Percentiles rank a stretch among this genome's conserved stretches.
Conservation (phyloP, 2,329 filamentous ascomycete genomes). For the Furcasterigmium sp. region DNA sequence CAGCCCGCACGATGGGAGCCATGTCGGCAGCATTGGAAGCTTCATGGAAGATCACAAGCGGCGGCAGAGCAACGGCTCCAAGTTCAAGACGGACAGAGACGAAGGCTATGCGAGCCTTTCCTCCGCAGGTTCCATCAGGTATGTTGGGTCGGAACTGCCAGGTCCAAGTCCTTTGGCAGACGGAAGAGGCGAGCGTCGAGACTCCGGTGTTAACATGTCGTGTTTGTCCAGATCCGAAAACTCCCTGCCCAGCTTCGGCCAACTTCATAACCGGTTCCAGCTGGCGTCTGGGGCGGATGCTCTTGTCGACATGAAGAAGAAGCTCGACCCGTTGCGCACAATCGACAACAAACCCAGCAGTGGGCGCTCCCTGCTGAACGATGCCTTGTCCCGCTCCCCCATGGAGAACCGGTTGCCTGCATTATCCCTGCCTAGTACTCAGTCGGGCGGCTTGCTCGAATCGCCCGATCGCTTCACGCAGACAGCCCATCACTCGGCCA, state of each 20-base stretch:
- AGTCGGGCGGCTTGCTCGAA: slow-evolving; percentile 31
- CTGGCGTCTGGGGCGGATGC: slow-evolving; percentile 40
- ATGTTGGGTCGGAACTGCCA: neutral
- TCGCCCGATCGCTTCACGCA: slow-evolving; percentile 38
- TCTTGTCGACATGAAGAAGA: slow-evolving; percentile 49
- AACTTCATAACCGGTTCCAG: slow-evolving; percentile 44
- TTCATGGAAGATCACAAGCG: slow-evolving; percentile 28
- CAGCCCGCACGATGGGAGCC: slow-evolving; percentile 9
- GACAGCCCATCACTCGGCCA: slow-evolving; percentile 40
- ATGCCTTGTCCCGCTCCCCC: slow-evolving; percentile 20
- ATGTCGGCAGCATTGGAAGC: slow-evolving; percentile 34
- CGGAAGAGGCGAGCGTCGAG: no score
- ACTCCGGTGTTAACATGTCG: neutral
- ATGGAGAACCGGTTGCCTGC: slow-evolving; percentile 35
- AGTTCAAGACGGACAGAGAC: slow-evolving; percentile 23
- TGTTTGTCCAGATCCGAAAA: slow-evolving; percentile 31
- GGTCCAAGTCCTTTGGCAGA: slow-evolving; percentile 4
- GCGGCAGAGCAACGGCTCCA: slow-evolving; percentile 18
- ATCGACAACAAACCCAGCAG: slow-evolving; percentile 40
- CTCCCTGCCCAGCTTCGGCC: slow-evolving; percentile 38
- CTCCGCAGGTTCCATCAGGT: slow-evolving; percentile 21
- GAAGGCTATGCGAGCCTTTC: slow-evolving; percentile 40
- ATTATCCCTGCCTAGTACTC: slow-evolving; percentile 40
- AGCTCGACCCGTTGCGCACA: slow-evolving; percentile 42
- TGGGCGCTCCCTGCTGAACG: slow-evolving; percentile 31